phyloP scores from a whole-genome alignment of 768 basidiomycete species.

The Leccinum rimulosum region DNA sequence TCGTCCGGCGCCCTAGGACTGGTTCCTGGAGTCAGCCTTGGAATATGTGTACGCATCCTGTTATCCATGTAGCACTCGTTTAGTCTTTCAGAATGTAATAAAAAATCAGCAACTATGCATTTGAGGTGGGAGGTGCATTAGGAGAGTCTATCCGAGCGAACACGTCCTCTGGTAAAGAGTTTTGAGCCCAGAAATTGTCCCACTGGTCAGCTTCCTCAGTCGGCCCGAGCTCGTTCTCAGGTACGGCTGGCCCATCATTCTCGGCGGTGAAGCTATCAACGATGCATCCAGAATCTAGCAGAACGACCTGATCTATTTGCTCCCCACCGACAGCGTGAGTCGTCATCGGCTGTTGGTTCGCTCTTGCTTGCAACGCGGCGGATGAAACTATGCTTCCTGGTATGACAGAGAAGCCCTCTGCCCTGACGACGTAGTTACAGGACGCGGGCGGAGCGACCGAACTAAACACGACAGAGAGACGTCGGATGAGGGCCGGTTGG shows the following conservation, averaged over 20 bases:
- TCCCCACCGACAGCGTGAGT: neutral
- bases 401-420: constrained; percentile 49
- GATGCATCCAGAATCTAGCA: constrained; percentile 36
- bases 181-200: constrained; percentile 45
- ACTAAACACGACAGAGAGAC: constrained; percentile 77
- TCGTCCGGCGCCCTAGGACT: constrained; percentile 6
- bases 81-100: neutral
- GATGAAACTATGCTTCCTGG: constrained; percentile 22
- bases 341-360: constrained; percentile 11
- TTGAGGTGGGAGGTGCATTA: constrained; percentile 3
- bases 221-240: constrained; percentile 25
- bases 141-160: constrained; percentile 22
- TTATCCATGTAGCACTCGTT: constrained; percentile 9
- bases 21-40: constrained; percentile 11
- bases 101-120: constrained; percentile 13
- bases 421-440: constrained; percentile 73
- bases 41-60: neutral
- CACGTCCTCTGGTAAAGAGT: constrained; percentile 40
- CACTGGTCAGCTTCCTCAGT: constrained; percentile 41
- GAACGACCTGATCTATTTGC: constrained; percentile 27
- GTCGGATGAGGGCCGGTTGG: constrained; percentile 57
- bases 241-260: constrained; percentile 15
- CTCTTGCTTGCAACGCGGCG: neutral
- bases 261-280: constrained; percentile 25
- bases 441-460: constrained; percentile 54